phyloP scores from a whole-genome alignment of 176 grass and related monocot species.

The bread wheat (Triticum aestivum) region DNA sequence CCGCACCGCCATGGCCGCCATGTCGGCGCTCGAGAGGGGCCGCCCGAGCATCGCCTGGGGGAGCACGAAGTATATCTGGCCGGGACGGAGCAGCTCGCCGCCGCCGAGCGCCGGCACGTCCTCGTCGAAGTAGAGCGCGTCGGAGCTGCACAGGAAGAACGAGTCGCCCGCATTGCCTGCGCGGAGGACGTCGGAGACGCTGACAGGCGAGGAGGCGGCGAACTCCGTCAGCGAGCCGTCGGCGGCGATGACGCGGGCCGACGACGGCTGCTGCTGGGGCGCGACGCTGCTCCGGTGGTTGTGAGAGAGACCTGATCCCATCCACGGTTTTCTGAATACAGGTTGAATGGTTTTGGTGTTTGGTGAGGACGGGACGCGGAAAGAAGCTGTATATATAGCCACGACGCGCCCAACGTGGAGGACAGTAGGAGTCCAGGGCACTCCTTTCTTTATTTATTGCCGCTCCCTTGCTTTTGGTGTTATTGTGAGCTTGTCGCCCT shows the following conservation, averaged over 20 bases:
- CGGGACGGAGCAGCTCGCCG: slow-evolving; percentile 44
- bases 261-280: slow-evolving; percentile 6
- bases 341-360: slow-evolving; percentile 1
- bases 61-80: slow-evolving; percentile 37
- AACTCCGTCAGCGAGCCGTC: slow-evolving; percentile 61
- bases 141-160: slow-evolving; percentile 59
- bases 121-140: slow-evolving; percentile 64
- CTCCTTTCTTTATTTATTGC: too few relatives aligned
- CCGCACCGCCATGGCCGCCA: slow-evolving; percentile 66
- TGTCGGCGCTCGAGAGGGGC: slow-evolving; percentile 48
- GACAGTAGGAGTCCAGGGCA: background rate
- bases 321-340: slow-evolving; percentile 9
- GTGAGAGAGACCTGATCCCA: slow-evolving; percentile 51
- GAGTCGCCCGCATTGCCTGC: background rate
- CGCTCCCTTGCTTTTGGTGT: background rate
- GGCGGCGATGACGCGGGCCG: slow-evolving; percentile 44
- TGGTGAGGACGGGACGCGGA: background rate
- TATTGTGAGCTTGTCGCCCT: background rate
- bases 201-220: background rate
- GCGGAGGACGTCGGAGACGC: slow-evolving; percentile 20
- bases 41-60: slow-evolving; percentile 38
- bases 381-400: background rate
- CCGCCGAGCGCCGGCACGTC: slow-evolving; percentile 33
- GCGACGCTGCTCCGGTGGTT: slow-evolving; percentile 30
- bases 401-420: background rate